Evolutionary conservation across 2,329 filamentous ascomycete genomes (phyloP), one percentile per base, ranked within the genome.

Genomic region (Exserohilum rostratum): DNA sequence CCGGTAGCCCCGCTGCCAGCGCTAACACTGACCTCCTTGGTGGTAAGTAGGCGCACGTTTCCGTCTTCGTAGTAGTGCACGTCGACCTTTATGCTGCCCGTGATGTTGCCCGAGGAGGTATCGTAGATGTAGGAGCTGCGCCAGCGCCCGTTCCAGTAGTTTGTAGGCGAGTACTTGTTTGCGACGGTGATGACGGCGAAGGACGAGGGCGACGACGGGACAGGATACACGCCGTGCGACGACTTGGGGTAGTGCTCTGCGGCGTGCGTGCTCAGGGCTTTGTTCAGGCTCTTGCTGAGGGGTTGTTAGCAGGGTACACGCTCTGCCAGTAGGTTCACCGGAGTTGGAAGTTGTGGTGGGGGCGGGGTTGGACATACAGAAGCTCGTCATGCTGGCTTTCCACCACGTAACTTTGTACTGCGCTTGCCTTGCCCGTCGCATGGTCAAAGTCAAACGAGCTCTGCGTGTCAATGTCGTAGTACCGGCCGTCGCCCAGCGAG

Each of bases 1-100:
- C 87, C 88, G 2, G 83, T 85, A 29, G 81, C 82, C 1, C 84
- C 87, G 1, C 86, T 76, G 1, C 86, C 76, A n/a, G 90, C 75
- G 7, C 84, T 85, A 3, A 84, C 75, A 0, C 82, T 82, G 1
- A 93, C 75, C 10, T 89, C 81, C 79, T 97, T 97, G 70, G 85
- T 88, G n/a, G 95, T 97, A 60, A 93, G 83, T 55, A 99, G 84
- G 2, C 95, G 89, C 53, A 99, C 95, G 73, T 99, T 99, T 59
- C 95, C 95, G 73, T 99, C 96, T 79, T 99, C 95, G 80, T 99
- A 99, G 83, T 99, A 99, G 82, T 99, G 95, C 46, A 99, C 93
- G 66, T 98, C 93, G 49, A 97, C 90, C 76, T 93, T 91, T 77
- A 98, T 87, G 55, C 83, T 87, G 67, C 95, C 95, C 33, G 87